phyloP scores from a whole-genome alignment of 805 yeast species.

The Kuraishia molischiana region DNA sequence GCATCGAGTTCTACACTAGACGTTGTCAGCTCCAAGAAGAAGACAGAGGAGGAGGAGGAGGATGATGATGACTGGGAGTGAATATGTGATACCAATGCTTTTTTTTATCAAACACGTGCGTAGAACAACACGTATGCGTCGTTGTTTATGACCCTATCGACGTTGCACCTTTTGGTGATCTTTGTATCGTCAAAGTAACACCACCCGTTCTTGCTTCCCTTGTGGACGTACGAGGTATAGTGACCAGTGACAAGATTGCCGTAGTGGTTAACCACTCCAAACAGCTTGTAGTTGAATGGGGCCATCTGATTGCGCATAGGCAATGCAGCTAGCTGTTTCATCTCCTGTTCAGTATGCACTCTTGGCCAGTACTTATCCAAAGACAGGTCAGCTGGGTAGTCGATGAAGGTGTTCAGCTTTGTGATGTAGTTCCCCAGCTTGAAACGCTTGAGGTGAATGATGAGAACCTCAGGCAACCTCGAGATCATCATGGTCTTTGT shows the following conservation, averaged over 20 bases:
- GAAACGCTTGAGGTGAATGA: constrained; percentile 83
- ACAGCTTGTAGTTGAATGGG: constrained; percentile 70
- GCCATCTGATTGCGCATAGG: constrained; percentile 65
- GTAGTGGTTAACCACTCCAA: constrained; percentile 76
- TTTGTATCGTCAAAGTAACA: constrained; percentile 74
- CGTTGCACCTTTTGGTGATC: constrained; percentile 41
- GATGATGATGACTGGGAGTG: constrained; percentile 48
- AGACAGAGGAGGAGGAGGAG: constrained; percentile 4
- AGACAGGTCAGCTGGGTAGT: constrained; percentile 47
- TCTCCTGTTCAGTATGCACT: constrained; percentile 29
- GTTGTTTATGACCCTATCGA: constrained; percentile 47
- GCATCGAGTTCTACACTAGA: constrained; percentile 25
- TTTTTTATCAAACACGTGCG: constrained; percentile 26
- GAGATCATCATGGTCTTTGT: constrained; percentile 66
- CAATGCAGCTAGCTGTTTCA: constrained; percentile 35
- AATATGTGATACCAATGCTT: constrained; percentile 15
- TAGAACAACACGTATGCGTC: constrained; percentile 84
- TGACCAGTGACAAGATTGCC: constrained; percentile 85
- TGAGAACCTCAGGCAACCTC: constrained; percentile 65
- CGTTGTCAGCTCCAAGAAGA: constrained; percentile 11
- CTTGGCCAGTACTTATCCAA: constrained; percentile 71
- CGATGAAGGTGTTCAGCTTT: constrained; percentile 57
- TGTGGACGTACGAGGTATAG: constrained; percentile 73
- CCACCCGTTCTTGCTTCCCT: constrained; percentile 57
- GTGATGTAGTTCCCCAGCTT: constrained; percentile 39